Evolutionary conservation across 1,139 yeast genomes (phyloP), one percentile per base, ranked within the genome.

Genomic region (Debaryomyces fabryi): DNA sequence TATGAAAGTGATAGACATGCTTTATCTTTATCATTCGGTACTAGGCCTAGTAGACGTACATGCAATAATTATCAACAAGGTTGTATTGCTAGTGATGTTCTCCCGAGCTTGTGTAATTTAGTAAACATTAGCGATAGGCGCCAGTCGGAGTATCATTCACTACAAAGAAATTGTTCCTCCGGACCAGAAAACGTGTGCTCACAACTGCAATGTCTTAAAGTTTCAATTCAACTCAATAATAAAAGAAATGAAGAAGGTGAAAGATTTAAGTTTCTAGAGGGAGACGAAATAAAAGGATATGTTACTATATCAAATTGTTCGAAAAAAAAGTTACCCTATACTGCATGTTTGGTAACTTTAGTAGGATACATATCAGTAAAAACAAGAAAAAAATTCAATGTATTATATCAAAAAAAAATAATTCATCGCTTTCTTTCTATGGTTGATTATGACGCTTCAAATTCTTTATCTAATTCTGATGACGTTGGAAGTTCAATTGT

Each of bases 221-320:
- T 24, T 4, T 20, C 21, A 20, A 20, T 20, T 20, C 21, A 20
- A 20, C 21, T 20, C 6, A 20, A 6, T 20, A 3, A 6, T 3
- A 20, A 20, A 20, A 6, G 6, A 20, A 3, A 20, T 24, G 3
- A 24, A 9, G 10, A 7, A 4, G 8, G 27, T 3, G 10, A 24
- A 7, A 24, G 10, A 24, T 9, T 9, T 24, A 7, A 24, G 8
- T 2, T 71, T 76, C 0, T 87, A 85, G 23, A 85, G 55, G 39
- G 39, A 7, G 39, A 36, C 12, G 12, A 10, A 12, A 21, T 36
- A 4, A 9, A 36, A 10, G 15, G 27, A 21, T 15, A 7, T 18
- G n/a, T 16, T 9, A 35, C 39, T 6, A 9, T 35, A 20, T 9
- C 25, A 20, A 36, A 36, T 20, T 7, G 2, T 5, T 18, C 39